Percentiles rank a stretch among this genome's conserved stretches.
Conservation (phyloP, 176 grass and related monocot genomes). For the Chloris gayana region DNA sequence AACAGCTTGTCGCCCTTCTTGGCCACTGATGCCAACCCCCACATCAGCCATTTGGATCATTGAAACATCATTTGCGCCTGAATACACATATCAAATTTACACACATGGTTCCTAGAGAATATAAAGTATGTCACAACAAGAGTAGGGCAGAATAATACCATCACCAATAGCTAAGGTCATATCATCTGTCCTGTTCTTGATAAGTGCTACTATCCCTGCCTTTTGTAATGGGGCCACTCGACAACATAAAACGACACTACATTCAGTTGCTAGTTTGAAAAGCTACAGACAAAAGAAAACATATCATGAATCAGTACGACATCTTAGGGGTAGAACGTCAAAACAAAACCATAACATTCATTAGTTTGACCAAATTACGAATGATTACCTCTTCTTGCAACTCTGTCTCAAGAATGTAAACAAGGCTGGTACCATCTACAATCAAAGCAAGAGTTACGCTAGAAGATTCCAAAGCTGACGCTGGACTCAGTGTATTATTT, state of each 20-base stretch:
- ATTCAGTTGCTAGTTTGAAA: conserved; percentile 68
- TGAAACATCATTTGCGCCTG: conserved; percentile 96
- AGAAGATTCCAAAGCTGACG: conserved; percentile 34
- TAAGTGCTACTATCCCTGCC: conserved; percentile 85
- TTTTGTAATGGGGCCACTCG: conserved; percentile 91
- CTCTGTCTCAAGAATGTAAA: conserved; percentile 76
- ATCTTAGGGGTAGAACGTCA: neutral
- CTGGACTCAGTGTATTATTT: conserved; percentile 31
- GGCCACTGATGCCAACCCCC: conserved; percentile 82
- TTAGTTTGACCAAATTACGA: conserved; percentile 6
- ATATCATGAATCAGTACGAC: conserved; percentile 15
- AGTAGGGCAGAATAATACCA: conserved; percentile 49
- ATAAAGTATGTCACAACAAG: neutral
- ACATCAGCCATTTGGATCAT: conserved; percentile 98
- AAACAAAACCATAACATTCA: conserved; percentile 27
- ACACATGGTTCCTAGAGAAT: conserved; percentile 26
- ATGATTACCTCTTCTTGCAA: conserved; percentile 76
- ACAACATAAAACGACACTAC: conserved; percentile 84
- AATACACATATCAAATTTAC: conserved; percentile 27
- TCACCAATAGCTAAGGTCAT: conserved; percentile 98
- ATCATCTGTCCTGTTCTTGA: conserved; percentile 83
- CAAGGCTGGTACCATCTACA: conserved; percentile 80
- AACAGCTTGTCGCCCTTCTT: conserved; percentile 89
- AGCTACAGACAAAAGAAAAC: conserved; percentile 52
- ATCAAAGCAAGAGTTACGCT: conserved; percentile 65